Evolutionary conservation across 2,329 filamentous ascomycete species (phyloP), one percentile per base, ranked within the genome.

Genomic region (Pestalotiopsis sp.): DNA sequence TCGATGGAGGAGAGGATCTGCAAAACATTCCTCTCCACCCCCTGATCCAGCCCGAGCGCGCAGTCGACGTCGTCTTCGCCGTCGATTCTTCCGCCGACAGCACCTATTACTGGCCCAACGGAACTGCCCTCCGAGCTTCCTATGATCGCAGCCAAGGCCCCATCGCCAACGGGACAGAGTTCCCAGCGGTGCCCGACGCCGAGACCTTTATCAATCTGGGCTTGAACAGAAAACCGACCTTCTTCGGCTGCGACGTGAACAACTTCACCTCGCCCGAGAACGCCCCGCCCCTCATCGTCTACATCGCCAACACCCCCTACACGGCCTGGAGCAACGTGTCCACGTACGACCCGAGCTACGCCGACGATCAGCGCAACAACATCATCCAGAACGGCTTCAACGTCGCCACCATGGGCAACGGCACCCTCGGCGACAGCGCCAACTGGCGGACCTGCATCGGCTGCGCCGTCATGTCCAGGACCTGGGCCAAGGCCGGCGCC

Each of bases 341-440:
- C 2, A 98, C 95, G 63, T 95, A 92, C 78, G 85, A 90, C 70
- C 84, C 90, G 49, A 80, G 81, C 56, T 94, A 95, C 85, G 84
- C 87, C 45, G 81, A 89, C 74, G 80, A 77, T 1, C 81, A 94
- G 81, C 92, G 95, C 71, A 89, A 97, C 78, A 86, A 87, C 71
- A 93, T 97, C 76, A 94, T 99, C 76, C 80, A 88, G 73, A 98
- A 99, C 81, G 95, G 94, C 23, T 96, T 92, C 82, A 89, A 96
- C 73, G 89, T 91, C 20, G 95, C 89, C 2, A 98, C 95, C 0
- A 91, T 92, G 84, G 94, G 89, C 65, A 98, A 98, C 81, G 89
- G 86, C 64, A 95, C 94, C 0, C 77, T 91, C 13, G 27, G 58
- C 13, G 56, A 25, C 13, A 39, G 31, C 41, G n/a, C 39, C 39